Evolutionary conservation across 1,284 basidiomycete genomes (phyloP).

Genomic region (Prillingera fragicola): DNA sequence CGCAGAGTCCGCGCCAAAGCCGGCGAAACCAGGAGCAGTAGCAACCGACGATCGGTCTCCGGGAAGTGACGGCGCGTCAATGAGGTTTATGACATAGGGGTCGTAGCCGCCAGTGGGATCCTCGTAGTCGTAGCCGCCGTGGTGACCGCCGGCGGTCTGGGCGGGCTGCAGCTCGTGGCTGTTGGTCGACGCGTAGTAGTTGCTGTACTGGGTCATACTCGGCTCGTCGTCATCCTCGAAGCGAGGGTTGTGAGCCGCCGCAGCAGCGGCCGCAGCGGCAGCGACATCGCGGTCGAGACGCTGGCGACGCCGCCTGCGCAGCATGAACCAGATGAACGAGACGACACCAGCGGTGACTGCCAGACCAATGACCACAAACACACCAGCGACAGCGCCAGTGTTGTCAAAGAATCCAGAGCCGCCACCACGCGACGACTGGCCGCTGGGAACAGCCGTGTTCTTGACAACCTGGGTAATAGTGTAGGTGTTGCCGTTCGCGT

Average conservation of each 20-base stretch:
- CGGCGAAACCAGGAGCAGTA: constrained; percentile 29
- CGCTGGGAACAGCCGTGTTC: constrained; percentile 25
- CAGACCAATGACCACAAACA: constrained; percentile 48
- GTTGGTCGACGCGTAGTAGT: constrained; percentile 33
- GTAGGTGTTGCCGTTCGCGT: constrained; percentile 20
- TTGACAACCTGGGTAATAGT: constrained; percentile 41
- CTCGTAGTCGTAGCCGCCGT: constrained; percentile 38
- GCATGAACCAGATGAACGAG: constrained; percentile 43
- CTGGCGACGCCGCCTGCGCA: constrained; percentile 43
- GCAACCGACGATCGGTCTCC: constrained; percentile 30
- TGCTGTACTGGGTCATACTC: constrained; percentile 41
- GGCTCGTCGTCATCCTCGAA: constrained; percentile 46
- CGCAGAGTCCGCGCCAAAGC: constrained; percentile 29
- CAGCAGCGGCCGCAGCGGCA: constrained; percentile 47
- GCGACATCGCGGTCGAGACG: constrained; percentile 48
- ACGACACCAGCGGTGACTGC: constrained; percentile 41
- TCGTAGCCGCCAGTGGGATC: constrained; percentile 47
- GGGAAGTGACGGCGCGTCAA: constrained; percentile 5
- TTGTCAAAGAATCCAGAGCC: constrained; percentile 45
- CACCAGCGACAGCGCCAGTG: constrained; percentile 47
- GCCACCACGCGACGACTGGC: constrained; percentile 11
- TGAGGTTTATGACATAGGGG: constrained; percentile 39
- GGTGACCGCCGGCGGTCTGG: constrained; percentile 25
- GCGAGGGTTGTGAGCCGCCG: constrained; percentile 38
- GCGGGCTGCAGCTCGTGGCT: constrained; percentile 11